Percentiles rank a stretch among this genome's conserved stretches.
These are phyloP conservation scores for Lichina pygmaea DNA, from an alignment of 495 filamentous ascomycete genomes.

Conservation along the genomic window DNA sequence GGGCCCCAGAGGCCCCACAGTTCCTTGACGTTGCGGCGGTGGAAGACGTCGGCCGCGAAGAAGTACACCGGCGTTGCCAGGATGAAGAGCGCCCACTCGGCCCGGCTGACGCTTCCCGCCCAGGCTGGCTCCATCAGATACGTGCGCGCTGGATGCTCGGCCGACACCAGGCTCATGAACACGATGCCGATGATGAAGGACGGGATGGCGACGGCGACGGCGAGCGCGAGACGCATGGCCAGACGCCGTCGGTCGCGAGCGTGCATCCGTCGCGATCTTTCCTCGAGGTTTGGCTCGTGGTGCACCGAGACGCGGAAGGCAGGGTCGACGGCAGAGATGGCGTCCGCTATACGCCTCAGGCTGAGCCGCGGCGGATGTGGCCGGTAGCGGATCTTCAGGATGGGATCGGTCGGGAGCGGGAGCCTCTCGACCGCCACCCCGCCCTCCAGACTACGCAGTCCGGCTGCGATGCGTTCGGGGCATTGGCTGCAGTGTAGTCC, in stretches of 20 bases:
- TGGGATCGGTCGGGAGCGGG: constrained; percentile 27
- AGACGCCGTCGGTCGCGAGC: constrained; percentile 9
- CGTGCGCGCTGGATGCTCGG: constrained; percentile 13
- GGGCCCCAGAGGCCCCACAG: constrained; percentile 52
- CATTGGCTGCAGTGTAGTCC: constrained; percentile 84
- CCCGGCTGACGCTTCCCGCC: constrained; percentile 45
- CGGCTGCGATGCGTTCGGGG: constrained; percentile 28
- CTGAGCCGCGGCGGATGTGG: constrained; percentile 46
- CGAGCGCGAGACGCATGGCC: constrained; percentile 32
- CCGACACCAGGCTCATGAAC: constrained; percentile 58
- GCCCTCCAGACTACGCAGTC: constrained; percentile 23
- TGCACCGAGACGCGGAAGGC: constrained; percentile 41
- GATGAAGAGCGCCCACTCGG: constrained; percentile 63
- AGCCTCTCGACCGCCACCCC: constrained; percentile 19
- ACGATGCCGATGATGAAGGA: constrained; percentile 78
- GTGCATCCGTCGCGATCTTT: constrained; percentile 38
- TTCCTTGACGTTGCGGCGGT: constrained; percentile 53
- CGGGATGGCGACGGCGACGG: constrained; percentile 51
- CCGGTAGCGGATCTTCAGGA: constrained; percentile 42
- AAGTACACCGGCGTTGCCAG: constrained; percentile 79
- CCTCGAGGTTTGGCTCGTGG: constrained; percentile 64
- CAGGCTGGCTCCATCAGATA: constrained; percentile 45
- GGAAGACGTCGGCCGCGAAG: constrained; percentile 68
- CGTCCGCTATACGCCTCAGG: constrained; percentile 40
- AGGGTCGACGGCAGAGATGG: constrained; percentile 35